Evolutionary conservation across 805 yeast genomes (phyloP), one percentile per base, ranked within the genome.

Genomic region (Ogataea glucozyma): DNA sequence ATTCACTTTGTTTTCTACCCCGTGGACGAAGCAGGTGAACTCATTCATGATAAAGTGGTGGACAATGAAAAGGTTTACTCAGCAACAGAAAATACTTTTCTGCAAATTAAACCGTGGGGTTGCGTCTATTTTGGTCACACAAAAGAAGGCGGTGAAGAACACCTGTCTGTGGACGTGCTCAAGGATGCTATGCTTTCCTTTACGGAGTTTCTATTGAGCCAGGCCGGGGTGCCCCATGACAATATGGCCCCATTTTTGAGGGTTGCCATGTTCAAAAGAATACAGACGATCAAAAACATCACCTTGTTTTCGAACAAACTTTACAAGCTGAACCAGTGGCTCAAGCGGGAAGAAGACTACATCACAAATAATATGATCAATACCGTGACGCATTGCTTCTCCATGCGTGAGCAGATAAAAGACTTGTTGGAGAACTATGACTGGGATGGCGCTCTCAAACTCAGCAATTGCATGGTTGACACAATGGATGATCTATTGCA

Each of bases 171-270:
- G 9, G 8, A 19, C 5, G 14, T 18, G 2, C 21, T 48, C 7
- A 31, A 47, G 18, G 66, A 63, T 38, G 51, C 56, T 22, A 43
- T 54, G 36, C 56, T 60, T 56, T 46, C 61, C 2, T 58, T 55
- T 26, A 43, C 43, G n/a, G 61, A 56, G 36, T 26, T 45, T 4
- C 37, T 59, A 6, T 38, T 58, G 12, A 52, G 54, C 31, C 19
- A 13, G 14, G 20, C 51, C 10, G 41, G 41, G 3, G 24, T 56
- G 7, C 65, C 64, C 2, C 49, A 52, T 26, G 46, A 39, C 1
- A 51, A 51, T 17, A 48, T 61, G 54, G 46, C 63, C 0, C 58
- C 61, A 8, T 27, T 26, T 11, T 17, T 52, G 16, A 44, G 65
- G 24, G 36, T 56, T 9, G 49, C 47, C 3, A 56, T 56, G 48